Percentiles rank a stretch among this genome's conserved stretches.
These are phyloP conservation scores for Gaeumannomyces tritici DNA, from an alignment of 2,329 filamentous ascomycete genomes.

Conservation along the genomic window DNA sequence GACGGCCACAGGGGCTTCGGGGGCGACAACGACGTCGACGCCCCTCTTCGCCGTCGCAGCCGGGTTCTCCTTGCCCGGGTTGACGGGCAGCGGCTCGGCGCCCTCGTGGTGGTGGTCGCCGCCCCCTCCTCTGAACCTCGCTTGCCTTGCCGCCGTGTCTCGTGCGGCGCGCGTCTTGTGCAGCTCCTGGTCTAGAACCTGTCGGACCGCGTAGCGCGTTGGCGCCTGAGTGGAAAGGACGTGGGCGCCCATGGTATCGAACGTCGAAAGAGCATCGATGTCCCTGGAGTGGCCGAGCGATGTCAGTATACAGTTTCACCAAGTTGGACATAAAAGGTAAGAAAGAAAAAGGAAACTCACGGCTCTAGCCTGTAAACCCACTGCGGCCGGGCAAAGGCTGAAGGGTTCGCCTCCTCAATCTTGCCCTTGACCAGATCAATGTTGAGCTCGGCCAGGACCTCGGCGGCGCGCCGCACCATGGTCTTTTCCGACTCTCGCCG, in stretches of 20 bases:
- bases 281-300: conserved; percentile 27
- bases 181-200: conserved; percentile 88
- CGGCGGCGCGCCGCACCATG: conserved; percentile 71
- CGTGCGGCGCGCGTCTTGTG: conserved; percentile 60
- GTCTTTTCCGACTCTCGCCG: conserved; percentile 75
- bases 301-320: not conserved
- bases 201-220: conserved; percentile 83
- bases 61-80: conserved; percentile 24
- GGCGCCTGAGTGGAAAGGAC: conserved; percentile 52
- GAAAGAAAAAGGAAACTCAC: conserved; percentile 37
- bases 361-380: conserved; percentile 96
- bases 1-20: conserved; percentile 28
- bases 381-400: conserved; percentile 43
- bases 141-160: conserved; percentile 56
- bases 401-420: conserved; percentile 47
- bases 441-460: conserved; percentile 74
- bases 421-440: conserved; percentile 72
- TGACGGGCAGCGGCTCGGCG: not conserved
- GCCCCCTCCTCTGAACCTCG: conserved; percentile 38
- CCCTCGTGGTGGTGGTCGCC: not conserved
- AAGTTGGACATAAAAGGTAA: conserved; percentile 1
- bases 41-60: conserved; percentile 9
- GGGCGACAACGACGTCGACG: not conserved
- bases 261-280: conserved; percentile 70
- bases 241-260: conserved; percentile 54